These are phyloP conservation scores for Chaetomidium leptoderma DNA, from an alignment of 495 filamentous ascomycete genomes.

Conservation along the genomic window DNA sequence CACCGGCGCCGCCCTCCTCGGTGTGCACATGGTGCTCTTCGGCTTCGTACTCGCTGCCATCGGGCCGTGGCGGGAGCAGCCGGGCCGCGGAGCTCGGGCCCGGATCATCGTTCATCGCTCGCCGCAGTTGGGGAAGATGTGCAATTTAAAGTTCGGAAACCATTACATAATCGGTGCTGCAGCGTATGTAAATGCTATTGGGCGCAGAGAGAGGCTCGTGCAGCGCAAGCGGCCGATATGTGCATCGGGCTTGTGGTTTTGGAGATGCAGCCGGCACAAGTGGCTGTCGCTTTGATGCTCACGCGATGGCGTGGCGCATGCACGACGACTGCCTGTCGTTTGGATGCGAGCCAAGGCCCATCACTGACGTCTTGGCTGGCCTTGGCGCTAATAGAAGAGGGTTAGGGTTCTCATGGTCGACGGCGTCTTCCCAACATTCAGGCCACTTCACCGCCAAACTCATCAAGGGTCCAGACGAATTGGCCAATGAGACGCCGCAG, in stretches of 20 bases:
- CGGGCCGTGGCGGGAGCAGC: conserved; percentile 34
- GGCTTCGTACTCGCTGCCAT: conserved; percentile 26
- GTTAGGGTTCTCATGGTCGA: not conserved
- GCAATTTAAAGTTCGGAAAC: not conserved
- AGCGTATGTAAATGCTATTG: not conserved
- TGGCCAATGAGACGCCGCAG: conserved; percentile 7
- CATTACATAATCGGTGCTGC: conserved; percentile 15
- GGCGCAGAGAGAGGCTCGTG: not conserved
- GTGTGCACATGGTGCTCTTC: not conserved
- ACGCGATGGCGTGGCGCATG: not conserved
- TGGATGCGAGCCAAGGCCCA: not conserved
- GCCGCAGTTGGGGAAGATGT: conserved; percentile 27
- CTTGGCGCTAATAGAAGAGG: not conserved
- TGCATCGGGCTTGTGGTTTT: not conserved
- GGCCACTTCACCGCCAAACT: not conserved
- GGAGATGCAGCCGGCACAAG: not conserved
- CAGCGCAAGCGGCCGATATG: not conserved
- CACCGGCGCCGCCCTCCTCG: not conserved
- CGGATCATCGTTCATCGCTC: conserved; percentile 66
- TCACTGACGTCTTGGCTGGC: not conserved
- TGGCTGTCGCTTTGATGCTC: not conserved
- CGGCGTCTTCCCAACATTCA: not conserved
- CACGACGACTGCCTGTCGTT: not conserved
- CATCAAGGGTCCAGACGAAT: not conserved
- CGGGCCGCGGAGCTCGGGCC: conserved; percentile 52